Conservation (phyloP, 2,329 filamentous ascomycete species). For the Dactylellina sp. region DNA sequence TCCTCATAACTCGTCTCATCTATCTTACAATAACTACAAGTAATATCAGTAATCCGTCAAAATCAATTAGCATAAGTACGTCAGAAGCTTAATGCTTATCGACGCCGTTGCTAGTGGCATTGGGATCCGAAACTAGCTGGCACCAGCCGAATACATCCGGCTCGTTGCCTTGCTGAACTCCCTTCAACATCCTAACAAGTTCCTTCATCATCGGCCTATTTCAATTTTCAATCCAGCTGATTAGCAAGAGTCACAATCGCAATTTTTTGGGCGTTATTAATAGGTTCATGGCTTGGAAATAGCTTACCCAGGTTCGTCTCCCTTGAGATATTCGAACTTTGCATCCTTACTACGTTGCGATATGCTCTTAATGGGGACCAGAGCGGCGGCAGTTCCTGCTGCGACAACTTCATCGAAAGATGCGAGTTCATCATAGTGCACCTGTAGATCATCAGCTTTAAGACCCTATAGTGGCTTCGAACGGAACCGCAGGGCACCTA, state of each 20-base stretch:
- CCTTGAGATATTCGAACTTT: slow-evolving; percentile 69
- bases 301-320: slow-evolving; percentile 60
- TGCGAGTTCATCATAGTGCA: slow-evolving; percentile 72
- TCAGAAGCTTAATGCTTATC: background rate
- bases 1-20: slow-evolving; percentile 2
- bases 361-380: slow-evolving; percentile 93
- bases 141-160: slow-evolving; percentile 83
- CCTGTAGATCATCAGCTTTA: slow-evolving; percentile 57
- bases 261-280: background rate
- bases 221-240: background rate
- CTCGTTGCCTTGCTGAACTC: slow-evolving; percentile 83
- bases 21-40: slow-evolving; percentile 44
- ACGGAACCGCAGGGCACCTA: slow-evolving; percentile 63
- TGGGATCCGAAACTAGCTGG: slow-evolving; percentile 64
- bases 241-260: background rate
- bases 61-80: background rate
- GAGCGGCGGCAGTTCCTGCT: slow-evolving; percentile 87
- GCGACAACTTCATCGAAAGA: slow-evolving; percentile 85
- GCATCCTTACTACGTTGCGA: slow-evolving; percentile 74
- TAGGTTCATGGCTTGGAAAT: background rate
- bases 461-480: slow-evolving; percentile 64
- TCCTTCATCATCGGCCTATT: slow-evolving; percentile 69
- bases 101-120: slow-evolving; percentile 37
- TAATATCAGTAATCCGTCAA: slow-evolving; percentile 27
- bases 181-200: slow-evolving; percentile 77